Evolutionary conservation across 2,329 filamentous ascomycete genomes (phyloP).

Genomic region (Cercospora sp.): DNA sequence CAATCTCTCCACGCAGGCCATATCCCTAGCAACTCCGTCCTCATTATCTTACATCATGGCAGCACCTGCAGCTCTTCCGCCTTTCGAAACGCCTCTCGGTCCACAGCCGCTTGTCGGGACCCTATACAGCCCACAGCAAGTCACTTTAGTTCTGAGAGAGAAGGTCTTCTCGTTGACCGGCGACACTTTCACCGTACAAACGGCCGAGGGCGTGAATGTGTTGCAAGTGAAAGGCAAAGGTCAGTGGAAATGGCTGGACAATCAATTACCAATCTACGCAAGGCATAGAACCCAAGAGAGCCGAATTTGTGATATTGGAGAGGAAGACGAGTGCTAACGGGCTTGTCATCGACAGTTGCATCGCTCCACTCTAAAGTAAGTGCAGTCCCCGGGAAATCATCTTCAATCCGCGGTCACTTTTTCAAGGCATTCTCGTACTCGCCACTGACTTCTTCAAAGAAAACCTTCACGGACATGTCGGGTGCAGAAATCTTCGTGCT

Average conservation of each 20-base stretch:
- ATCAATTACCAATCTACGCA: not conserved
- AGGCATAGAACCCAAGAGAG: not conserved
- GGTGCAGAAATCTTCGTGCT: constrained; percentile 58
- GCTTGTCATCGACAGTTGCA: constrained; percentile 38
- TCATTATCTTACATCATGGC: not conserved
- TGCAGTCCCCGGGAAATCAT: not conserved
- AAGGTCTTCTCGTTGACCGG: constrained; percentile 61
- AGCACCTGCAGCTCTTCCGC: constrained; percentile 18
- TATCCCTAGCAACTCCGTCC: not conserved
- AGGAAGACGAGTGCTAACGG: not conserved
- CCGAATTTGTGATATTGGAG: not conserved
- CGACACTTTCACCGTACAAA: constrained; percentile 65
- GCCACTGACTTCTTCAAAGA: constrained; percentile 41
- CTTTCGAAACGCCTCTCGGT: constrained; percentile 36
- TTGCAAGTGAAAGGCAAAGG: constrained; percentile 58
- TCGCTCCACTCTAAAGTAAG: constrained; percentile 47
- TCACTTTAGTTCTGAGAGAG: constrained; percentile 56
- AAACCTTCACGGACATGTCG: constrained; percentile 50
- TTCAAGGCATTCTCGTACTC: not conserved
- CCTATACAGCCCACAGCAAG: constrained; percentile 35
- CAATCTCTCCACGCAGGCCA: not conserved
- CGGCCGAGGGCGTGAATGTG: constrained; percentile 55
- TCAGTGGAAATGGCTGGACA: not conserved
- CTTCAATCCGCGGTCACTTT: not conserved
- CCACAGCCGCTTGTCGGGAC: constrained; percentile 32